Evolutionary conservation across 2,329 filamentous ascomycete genomes (phyloP).

Genomic region (Colletotrichum orchidophilum): DNA sequence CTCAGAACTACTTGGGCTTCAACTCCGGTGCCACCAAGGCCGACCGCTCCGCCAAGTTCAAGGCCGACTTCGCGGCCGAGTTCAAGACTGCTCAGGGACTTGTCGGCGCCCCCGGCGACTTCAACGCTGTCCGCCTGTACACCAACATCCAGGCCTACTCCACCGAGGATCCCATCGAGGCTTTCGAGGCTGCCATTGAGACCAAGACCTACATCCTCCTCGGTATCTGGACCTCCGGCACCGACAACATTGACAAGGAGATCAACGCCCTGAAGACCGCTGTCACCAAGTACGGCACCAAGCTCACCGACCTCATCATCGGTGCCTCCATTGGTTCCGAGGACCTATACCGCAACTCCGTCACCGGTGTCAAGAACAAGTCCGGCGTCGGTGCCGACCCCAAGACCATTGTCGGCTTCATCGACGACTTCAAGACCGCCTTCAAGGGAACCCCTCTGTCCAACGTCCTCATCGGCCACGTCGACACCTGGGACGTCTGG

Average conservation of each 20-base stretch:
- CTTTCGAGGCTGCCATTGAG: constrained; percentile 76
- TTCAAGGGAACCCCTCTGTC: constrained; percentile 58
- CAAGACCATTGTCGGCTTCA: constrained; percentile 69
- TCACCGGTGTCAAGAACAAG: constrained; percentile 70
- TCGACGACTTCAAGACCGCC: constrained; percentile 68
- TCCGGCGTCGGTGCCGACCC: constrained; percentile 69
- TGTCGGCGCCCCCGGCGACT: constrained; percentile 59
- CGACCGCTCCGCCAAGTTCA: constrained; percentile 62
- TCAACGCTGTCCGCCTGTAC: constrained; percentile 71
- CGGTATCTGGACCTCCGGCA: constrained; percentile 70
- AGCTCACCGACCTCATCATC: constrained; percentile 66
- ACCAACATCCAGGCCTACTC: constrained; percentile 73
- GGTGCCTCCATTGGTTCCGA: constrained; percentile 74
- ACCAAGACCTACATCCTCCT: constrained; percentile 70
- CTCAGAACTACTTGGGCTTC: constrained; percentile 62
- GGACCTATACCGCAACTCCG: constrained; percentile 71
- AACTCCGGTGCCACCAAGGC: constrained; percentile 59
- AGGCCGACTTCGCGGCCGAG: constrained; percentile 58
- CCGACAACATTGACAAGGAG: constrained; percentile 65
- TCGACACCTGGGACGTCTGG: constrained; percentile 75
- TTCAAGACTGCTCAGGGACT: constrained; percentile 54
- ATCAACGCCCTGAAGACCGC: constrained; percentile 67
- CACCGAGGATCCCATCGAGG: constrained; percentile 81
- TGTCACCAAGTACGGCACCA: constrained; percentile 60
- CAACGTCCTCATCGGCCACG: constrained; percentile 68